Conservation (phyloP, 805 yeast species). For the Candida yuanshanica region DNA sequence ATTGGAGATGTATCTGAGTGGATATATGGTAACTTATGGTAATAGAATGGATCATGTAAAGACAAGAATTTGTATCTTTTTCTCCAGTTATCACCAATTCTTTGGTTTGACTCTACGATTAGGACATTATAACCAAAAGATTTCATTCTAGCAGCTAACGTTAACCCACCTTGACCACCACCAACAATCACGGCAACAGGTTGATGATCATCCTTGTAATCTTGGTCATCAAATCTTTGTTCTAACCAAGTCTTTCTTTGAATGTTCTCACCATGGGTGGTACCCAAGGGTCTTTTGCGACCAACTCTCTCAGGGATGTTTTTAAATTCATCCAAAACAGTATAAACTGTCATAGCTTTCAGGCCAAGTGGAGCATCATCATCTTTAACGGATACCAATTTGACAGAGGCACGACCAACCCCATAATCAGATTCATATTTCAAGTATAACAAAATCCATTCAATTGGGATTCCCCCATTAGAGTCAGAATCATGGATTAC, state of each 20-base stretch:
- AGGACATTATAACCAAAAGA: slow-evolving; percentile 35
- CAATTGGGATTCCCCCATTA: slow-evolving; percentile 25
- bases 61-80: slow-evolving; percentile 38
- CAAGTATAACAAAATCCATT: slow-evolving; percentile 31
- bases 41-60: slow-evolving; percentile 41
- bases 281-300: slow-evolving; percentile 30
- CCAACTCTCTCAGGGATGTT: slow-evolving; percentile 30
- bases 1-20: slow-evolving; percentile 36
- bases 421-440: slow-evolving; percentile 29
- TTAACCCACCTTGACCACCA: slow-evolving; percentile 42
- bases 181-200: slow-evolving; percentile 42
- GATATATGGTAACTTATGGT: slow-evolving; percentile 36
- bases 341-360: slow-evolving; percentile 29
- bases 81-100: slow-evolving; percentile 44
- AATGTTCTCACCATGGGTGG: slow-evolving; percentile 34
- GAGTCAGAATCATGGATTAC: slow-evolving; percentile 25
- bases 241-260: slow-evolving; percentile 36
- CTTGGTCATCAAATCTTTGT: slow-evolving; percentile 25
- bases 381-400: slow-evolving; percentile 27
- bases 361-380: slow-evolving; percentile 25
- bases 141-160: slow-evolving; percentile 37
- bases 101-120: slow-evolving; percentile 32
- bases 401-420: slow-evolving; percentile 28
- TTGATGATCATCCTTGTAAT: slow-evolving; percentile 28
- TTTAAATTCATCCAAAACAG: slow-evolving; percentile 29